These are phyloP conservation scores for Hyaloscypha bicolor DNA, from an alignment of 495 filamentous ascomycete genomes.

Conservation along the genomic window DNA sequence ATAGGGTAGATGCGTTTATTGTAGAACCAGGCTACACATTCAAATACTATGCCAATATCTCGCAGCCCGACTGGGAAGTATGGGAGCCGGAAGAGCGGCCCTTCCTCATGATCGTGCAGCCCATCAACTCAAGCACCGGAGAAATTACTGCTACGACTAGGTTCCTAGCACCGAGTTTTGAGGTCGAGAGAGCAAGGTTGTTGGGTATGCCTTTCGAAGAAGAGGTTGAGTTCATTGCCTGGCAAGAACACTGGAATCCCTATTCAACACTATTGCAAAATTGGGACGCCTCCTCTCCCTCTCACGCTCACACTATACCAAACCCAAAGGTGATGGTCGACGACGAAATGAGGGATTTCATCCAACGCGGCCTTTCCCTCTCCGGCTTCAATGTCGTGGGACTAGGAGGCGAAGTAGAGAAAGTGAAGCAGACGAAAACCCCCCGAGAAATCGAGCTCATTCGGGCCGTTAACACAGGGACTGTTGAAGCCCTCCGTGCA, in stretches of 20 bases:
- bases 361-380: constrained; percentile 48
- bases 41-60: constrained; percentile 58
- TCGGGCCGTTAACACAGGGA: constrained; percentile 59
- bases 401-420: constrained; percentile 48
- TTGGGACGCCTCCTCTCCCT: constrained; percentile 18
- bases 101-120: constrained; percentile 56
- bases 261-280: constrained; percentile 48
- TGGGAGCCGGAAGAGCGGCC: constrained; percentile 63
- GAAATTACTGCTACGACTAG: constrained; percentile 48
- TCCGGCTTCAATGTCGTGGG: constrained; percentile 52
- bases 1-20: constrained; percentile 50
- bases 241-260: constrained; percentile 62
- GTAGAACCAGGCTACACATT: constrained; percentile 60
- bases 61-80: constrained; percentile 57
- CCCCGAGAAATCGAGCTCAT: constrained; percentile 50
- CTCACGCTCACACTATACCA: constrained; percentile 3
- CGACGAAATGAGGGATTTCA: constrained; percentile 60
- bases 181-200: constrained; percentile 53
- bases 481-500: constrained; percentile 54
- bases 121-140: constrained; percentile 35
- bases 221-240: constrained; percentile 47
- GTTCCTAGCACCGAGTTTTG: constrained; percentile 55
- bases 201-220: constrained; percentile 52
- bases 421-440: constrained; percentile 54
- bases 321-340: constrained; percentile 54